phyloP scores from a whole-genome alignment of 2,329 filamentous ascomycete species.

The Tolypocladium pustulatum region DNA sequence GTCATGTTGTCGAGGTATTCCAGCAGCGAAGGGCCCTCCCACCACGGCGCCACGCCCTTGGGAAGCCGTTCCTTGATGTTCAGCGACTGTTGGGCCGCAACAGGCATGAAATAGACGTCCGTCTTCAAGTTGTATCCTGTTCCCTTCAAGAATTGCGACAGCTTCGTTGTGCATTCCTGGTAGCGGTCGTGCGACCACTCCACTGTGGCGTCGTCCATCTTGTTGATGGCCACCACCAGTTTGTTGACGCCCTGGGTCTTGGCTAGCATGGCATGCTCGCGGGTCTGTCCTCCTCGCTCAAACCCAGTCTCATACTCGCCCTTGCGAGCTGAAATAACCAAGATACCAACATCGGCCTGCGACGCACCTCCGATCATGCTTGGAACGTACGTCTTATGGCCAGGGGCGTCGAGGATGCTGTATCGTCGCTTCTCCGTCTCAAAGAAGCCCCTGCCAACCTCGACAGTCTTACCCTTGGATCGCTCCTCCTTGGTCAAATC shows the following conservation, averaged over 20 bases:
- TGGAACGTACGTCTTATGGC: conserved; percentile 95
- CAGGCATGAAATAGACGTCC: conserved; percentile 91
- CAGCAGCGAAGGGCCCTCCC: conserved; percentile 78
- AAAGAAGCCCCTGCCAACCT: conserved; percentile 92
- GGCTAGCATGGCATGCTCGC: conserved; percentile 94
- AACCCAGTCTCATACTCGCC: conserved; percentile 99
- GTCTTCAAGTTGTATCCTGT: conserved; percentile 92
- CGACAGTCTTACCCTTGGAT: conserved; percentile 93
- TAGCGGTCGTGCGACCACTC: conserved; percentile 91
- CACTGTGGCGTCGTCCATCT: conserved; percentile 97
- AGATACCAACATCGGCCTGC: conserved; percentile 85
- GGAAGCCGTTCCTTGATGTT: conserved; percentile 86
- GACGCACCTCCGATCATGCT: conserved; percentile 97
- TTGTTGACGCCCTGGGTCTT: conserved; percentile 99
- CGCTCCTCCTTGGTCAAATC: conserved; percentile 96
- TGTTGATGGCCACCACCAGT: conserved; percentile 90
- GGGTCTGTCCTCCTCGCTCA: conserved; percentile 88
- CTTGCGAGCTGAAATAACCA: conserved; percentile 94
- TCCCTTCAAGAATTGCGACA: conserved; percentile 77
- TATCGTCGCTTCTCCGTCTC: conserved; percentile 95
- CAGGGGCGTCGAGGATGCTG: conserved; percentile 92
- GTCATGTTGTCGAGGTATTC: conserved; percentile 95
- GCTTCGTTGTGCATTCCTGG: conserved; percentile 85
- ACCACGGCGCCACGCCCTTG: conserved; percentile 69
- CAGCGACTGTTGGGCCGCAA: conserved; percentile 76